Conservation (phyloP, 345 rosid species). For the Pistacia atlantica region DNA sequence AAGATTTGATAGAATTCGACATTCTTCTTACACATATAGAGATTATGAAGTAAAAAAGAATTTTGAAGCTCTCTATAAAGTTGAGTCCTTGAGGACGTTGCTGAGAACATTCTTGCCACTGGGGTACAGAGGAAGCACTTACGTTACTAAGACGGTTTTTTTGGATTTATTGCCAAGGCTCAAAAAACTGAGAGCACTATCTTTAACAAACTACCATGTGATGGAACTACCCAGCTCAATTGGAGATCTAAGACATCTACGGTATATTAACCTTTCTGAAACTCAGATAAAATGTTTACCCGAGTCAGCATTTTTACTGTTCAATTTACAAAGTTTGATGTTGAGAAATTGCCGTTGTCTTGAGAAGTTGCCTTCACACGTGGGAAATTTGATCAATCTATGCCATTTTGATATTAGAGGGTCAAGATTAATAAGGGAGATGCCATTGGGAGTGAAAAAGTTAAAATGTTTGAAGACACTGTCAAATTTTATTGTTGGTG, state of each 20-base stretch:
- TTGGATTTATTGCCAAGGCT: background rate
- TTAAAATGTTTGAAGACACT: no score
- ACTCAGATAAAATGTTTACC: background rate
- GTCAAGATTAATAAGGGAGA: background rate
- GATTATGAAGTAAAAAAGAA: background rate
- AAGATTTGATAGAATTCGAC: background rate
- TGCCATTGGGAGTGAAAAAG: no score
- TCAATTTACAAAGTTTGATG: background rate
- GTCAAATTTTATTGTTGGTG: no score
- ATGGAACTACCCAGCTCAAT: background rate
- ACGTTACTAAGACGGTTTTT: no score
- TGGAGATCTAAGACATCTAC: slow-evolving; percentile 1
- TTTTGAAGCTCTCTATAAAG: background rate
- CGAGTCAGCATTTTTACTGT: background rate
- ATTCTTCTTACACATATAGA: background rate
- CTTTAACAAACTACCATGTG: background rate
- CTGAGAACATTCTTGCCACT: no score
- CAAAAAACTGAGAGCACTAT: background rate
- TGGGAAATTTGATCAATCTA: background rate
- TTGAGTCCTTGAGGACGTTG: no score
- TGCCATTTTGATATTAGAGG: slow-evolving; percentile 5
- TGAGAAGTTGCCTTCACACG: background rate
- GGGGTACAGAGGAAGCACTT: no score
- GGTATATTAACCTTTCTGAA: slow-evolving; percentile 11
- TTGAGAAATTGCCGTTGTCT: background rate